These are phyloP conservation scores for Epichloe glyceriae DNA, from an alignment of 2,329 filamentous ascomycete species.

Conservation along the genomic window DNA sequence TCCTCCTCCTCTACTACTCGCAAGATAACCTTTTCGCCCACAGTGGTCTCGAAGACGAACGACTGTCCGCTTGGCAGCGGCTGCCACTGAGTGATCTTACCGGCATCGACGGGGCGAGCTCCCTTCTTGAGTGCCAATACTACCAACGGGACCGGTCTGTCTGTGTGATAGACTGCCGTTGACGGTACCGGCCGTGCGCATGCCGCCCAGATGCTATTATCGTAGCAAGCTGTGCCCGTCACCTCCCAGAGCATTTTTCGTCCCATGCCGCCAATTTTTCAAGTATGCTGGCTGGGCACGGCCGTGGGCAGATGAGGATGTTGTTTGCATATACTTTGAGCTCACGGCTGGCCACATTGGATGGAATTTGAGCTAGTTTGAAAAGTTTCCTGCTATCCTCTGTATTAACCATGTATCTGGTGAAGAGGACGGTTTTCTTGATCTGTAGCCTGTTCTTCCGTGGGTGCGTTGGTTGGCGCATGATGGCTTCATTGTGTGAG, in stretches of 20 bases:
- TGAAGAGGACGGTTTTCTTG: constrained; percentile 81
- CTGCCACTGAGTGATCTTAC: constrained; percentile 73
- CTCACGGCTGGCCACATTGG: constrained; percentile 51
- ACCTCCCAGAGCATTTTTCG: constrained; percentile 76
- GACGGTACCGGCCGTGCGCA: constrained; percentile 60
- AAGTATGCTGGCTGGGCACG: constrained; percentile 58
- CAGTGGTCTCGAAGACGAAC: constrained; percentile 67
- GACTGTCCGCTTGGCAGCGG: constrained; percentile 57
- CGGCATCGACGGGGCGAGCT: constrained; percentile 65
- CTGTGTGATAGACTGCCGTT: constrained; percentile 59
- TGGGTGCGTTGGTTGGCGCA: constrained; percentile 19
- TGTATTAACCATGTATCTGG: constrained; percentile 71
- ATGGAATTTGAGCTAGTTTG: constrained; percentile 52
- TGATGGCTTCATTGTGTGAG: constrained; percentile 55
- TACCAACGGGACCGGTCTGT: constrained; percentile 65
- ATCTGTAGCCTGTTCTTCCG: constrained; percentile 47
- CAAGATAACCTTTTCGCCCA: constrained; percentile 76
- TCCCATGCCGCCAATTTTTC: constrained; percentile 81
- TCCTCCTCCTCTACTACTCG: constrained; percentile 71
- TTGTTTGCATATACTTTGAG: constrained; percentile 76
- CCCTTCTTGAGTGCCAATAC: constrained; percentile 70
- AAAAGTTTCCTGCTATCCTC: constrained; percentile 61
- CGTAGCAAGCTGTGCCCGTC: constrained; percentile 58
- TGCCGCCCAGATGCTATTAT: constrained; percentile 81
- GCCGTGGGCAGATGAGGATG: constrained; percentile 76